Evolutionary conservation across 768 basidiomycete species (phyloP).

Genomic region (Sistotremastrum niveocremeum): DNA sequence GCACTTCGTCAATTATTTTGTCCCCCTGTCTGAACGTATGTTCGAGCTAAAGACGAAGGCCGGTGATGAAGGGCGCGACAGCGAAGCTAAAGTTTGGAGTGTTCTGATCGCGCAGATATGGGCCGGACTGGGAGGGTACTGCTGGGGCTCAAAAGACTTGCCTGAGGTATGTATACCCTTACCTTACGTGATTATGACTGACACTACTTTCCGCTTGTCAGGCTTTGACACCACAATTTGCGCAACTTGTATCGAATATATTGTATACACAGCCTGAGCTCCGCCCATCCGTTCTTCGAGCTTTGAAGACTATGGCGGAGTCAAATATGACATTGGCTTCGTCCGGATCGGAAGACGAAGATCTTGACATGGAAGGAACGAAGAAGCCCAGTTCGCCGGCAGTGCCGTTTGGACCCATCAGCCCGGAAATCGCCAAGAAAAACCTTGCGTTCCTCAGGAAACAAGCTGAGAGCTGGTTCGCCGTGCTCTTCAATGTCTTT

Average conservation of each 20-base stretch:
- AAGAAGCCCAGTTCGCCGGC: constrained; percentile 16
- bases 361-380: constrained; percentile 1
- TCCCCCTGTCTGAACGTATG: constrained; percentile 87
- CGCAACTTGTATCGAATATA: constrained; percentile 83
- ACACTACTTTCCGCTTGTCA: constrained; percentile 17
- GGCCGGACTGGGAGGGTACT: constrained; percentile 86
- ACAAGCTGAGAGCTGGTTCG: constrained; percentile 86
- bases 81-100: constrained; percentile 92
- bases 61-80: constrained; percentile 53
- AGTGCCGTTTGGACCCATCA: constrained; percentile 21
- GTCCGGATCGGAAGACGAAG: constrained; percentile 20
- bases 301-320: constrained; percentile 69
- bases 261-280: constrained; percentile 84
- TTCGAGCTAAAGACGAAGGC: constrained; percentile 79
- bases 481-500: constrained; percentile 96
- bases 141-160: constrained; percentile 66
- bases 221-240: constrained; percentile 64
- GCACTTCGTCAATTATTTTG: constrained; percentile 84
- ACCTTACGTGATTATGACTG: neutral
- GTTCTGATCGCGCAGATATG: constrained; percentile 90
- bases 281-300: constrained; percentile 68
- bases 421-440: constrained; percentile 42
- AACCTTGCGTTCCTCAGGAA: constrained; percentile 62
- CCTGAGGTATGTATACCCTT: constrained; percentile 34
- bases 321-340: constrained; percentile 49